phyloP scores from a whole-genome alignment of 192 early-diverging fungal genomes.

The Podila epicladia region DNA sequence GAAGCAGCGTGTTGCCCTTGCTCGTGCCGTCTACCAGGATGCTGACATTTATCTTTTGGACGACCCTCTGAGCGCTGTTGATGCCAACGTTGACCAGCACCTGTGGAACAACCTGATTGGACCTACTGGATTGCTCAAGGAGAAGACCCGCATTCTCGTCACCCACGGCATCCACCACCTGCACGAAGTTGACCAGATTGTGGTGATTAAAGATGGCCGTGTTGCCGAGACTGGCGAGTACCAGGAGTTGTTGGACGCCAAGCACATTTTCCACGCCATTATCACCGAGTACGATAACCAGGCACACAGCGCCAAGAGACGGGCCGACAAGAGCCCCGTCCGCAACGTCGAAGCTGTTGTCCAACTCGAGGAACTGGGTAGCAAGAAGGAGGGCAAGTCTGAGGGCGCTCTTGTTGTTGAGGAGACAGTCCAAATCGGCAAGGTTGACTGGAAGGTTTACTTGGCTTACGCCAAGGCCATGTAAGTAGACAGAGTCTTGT shows the following conservation, averaged over 20 bases:
- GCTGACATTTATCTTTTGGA: conserved; percentile 85
- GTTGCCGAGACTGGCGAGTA: conserved; percentile 74
- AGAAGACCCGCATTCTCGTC: conserved; percentile 81
- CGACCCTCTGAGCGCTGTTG: conserved; percentile 88
- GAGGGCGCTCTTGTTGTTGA: conserved; percentile 70
- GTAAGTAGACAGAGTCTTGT: conserved; percentile 10
- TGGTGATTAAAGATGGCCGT: conserved; percentile 74
- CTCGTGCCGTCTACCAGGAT: conserved; percentile 80
- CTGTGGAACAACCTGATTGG: conserved; percentile 65
- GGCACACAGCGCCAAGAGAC: not conserved
- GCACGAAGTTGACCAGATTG: conserved; percentile 69
- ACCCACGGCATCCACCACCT: conserved; percentile 83
- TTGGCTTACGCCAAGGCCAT: conserved; percentile 73
- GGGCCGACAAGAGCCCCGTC: not conserved
- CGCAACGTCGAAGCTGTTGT: conserved; percentile 1
- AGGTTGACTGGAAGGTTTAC: conserved; percentile 80
- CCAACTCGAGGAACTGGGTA: not conserved
- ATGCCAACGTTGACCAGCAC: conserved; percentile 39
- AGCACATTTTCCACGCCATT: conserved; percentile 66
- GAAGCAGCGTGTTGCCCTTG: conserved; percentile 85
- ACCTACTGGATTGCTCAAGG: conserved; percentile 79
- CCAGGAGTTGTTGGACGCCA: conserved; percentile 64
- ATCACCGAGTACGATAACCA: conserved; percentile 69
- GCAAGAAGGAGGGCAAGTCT: not conserved
- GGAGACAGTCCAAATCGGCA: conserved; percentile 83